Conservation (phyloP, 2,329 filamentous ascomycete species). For the Nemania abortiva region DNA sequence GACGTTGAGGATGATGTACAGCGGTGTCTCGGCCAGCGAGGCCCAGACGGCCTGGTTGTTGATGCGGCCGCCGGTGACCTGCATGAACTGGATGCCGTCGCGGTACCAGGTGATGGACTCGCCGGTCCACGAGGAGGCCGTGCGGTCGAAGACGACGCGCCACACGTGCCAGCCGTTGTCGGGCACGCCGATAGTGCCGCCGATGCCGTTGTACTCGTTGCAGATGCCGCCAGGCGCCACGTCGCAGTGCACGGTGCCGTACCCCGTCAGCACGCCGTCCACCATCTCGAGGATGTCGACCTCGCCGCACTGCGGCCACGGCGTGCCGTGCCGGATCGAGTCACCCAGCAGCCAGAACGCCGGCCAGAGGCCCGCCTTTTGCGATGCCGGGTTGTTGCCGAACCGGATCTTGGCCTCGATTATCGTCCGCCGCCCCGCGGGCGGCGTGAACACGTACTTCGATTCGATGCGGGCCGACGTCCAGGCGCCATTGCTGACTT, state of each 20-base stretch:
- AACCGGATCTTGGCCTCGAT: constrained; percentile 61
- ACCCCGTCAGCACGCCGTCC: constrained; percentile 59
- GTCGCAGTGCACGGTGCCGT: constrained; percentile 64
- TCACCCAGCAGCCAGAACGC: constrained; percentile 66
- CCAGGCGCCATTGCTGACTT: constrained; percentile 57
- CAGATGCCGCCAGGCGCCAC: constrained; percentile 59
- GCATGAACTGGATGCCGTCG: constrained; percentile 60
- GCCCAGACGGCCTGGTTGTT: constrained; percentile 58
- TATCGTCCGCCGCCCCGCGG: constrained; percentile 56
- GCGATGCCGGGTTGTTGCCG: constrained; percentile 53
- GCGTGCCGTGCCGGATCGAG: constrained; percentile 58
- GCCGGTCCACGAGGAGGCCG: constrained; percentile 56
- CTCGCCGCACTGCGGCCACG: constrained; percentile 64
- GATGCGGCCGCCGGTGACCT: constrained; percentile 58
- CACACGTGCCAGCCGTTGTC: constrained; percentile 63
- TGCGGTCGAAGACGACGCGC: constrained; percentile 62
- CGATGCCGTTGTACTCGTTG: constrained; percentile 60
- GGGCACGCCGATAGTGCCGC: constrained; percentile 54
- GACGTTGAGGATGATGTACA: constrained; percentile 63
- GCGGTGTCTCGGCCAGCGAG: constrained; percentile 56
- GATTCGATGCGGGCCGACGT: constrained; percentile 65
- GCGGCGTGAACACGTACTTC: constrained; percentile 59
- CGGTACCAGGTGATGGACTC: constrained; percentile 64
- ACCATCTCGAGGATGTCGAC: constrained; percentile 64
- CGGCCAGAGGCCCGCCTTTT: constrained; percentile 65